Conservation (phyloP, 306 rosid species). For the Vachellia collinsii region DNA sequence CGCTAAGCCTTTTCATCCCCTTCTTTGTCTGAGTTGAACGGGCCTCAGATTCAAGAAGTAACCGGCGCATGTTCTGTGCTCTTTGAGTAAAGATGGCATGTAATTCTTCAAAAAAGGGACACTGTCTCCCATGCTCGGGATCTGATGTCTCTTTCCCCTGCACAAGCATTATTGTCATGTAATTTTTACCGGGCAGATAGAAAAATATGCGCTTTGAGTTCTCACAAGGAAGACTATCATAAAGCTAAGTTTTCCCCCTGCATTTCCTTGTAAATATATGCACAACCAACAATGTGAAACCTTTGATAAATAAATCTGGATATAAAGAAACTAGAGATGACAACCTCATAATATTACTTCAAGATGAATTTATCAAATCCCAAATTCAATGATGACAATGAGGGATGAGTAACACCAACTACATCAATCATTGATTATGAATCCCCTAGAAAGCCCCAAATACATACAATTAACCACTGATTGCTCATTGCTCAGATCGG, state of each 20-base stretch:
- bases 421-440: background rate
- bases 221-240: background rate
- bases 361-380: background rate
- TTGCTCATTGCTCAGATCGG: background rate
- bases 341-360: background rate
- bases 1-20: slow-evolving; percentile 55
- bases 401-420: background rate
- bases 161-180: slow-evolving; percentile 23
- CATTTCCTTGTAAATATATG: slow-evolving; percentile 14
- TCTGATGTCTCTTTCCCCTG: slow-evolving; percentile 93
- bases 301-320: background rate
- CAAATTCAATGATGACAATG: background rate
- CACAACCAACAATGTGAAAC: background rate
- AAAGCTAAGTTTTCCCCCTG: background rate
- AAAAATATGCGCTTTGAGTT: background rate
- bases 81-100: slow-evolving; percentile 76
- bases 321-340: slow-evolving; percentile 4
- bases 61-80: slow-evolving; percentile 66
- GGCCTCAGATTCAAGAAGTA: slow-evolving; percentile 69
- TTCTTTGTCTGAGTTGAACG: slow-evolving; percentile 57
- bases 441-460: slow-evolving; percentile 4
- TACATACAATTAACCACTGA: background rate
- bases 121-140: slow-evolving; percentile 69
- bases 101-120: slow-evolving; percentile 88
- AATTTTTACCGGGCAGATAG: background rate